Percentiles rank a stretch among this genome's conserved stretches.
phyloP scores from a whole-genome alignment of 352 stramenopile species.

The Phytophthora macrochlamydospora region DNA sequence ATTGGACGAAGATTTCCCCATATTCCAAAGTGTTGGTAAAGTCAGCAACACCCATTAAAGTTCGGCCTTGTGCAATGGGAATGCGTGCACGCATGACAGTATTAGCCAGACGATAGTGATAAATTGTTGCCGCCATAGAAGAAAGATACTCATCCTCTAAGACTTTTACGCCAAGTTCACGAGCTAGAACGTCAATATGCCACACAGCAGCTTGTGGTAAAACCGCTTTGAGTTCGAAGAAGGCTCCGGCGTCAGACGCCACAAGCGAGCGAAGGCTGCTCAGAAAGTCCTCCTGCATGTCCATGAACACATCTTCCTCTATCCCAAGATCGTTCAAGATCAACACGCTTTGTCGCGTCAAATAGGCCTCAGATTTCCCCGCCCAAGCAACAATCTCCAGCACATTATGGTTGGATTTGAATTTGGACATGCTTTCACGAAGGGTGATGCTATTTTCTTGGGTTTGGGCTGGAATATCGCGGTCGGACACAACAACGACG shows the following conservation, averaged over 20 bases:
- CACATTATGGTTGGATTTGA: constrained; percentile 59
- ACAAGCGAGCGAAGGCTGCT: constrained; percentile 55
- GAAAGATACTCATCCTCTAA: constrained; percentile 54
- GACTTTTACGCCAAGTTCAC: constrained; percentile 44
- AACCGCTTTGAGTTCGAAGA: constrained; percentile 54
- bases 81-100: constrained; percentile 78
- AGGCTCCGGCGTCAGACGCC: constrained; percentile 53
- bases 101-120: constrained; percentile 73
- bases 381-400: constrained; percentile 70
- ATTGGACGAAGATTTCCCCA: constrained; percentile 82
- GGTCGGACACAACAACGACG: constrained; percentile 71
- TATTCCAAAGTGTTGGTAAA: constrained; percentile 74
- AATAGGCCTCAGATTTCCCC: constrained; percentile 59
- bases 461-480: constrained; percentile 12
- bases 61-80: constrained; percentile 66
- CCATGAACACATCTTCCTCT: constrained; percentile 60
- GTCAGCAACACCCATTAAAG: constrained; percentile 83
- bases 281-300: constrained; percentile 76
- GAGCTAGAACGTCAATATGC: constrained; percentile 46
- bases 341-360: constrained; percentile 79
- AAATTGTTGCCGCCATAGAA: constrained; percentile 61
- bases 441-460: constrained; percentile 38
- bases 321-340: constrained; percentile 74
- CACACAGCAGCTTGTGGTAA: constrained; percentile 35
- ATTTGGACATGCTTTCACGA: constrained; percentile 81